Conservation (phyloP, 225 moss, liverwort and hornwort species). For the Polytrichum formosum region DNA sequence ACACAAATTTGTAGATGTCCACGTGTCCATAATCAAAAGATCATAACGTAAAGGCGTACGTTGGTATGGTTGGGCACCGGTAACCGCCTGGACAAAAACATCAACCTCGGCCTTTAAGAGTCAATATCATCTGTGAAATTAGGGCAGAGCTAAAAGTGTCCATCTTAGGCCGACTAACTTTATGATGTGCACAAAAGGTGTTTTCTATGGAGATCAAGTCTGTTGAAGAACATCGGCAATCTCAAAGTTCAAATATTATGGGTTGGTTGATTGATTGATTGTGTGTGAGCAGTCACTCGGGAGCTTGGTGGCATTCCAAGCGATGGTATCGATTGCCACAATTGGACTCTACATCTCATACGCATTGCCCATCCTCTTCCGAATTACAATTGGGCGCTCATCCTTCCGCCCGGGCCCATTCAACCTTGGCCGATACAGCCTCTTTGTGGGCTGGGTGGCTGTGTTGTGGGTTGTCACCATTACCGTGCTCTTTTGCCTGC, state of each 20-base stretch:
- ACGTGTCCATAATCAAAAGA: no score
- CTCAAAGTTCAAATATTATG: not conserved
- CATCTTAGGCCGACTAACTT: no score
- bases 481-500: conserved; percentile 45
- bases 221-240: not conserved
- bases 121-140: not conserved
- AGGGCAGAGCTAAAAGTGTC: no score
- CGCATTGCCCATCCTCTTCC: conserved; percentile 42
- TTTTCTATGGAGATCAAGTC: not conserved
- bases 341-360: conserved; percentile 50
- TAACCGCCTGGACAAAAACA: not conserved
- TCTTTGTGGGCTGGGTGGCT: conserved; percentile 31
- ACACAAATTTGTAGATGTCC: no score
- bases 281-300: conserved; percentile 34
- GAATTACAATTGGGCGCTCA: conserved; percentile 26
- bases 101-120: not conserved
- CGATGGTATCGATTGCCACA: conserved; percentile 54
- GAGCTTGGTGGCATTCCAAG: conserved; percentile 58
- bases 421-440: conserved; percentile 31
- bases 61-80: no score
- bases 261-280: not conserved
- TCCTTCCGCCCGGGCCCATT: conserved; percentile 36
- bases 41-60: no score
- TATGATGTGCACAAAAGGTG: no score
- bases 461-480: conserved; percentile 40